Percentiles rank a stretch among this genome's conserved stretches.
phyloP scores from a whole-genome alignment of 306 rosid genomes.

The Gynostemma pentaphyllum region DNA sequence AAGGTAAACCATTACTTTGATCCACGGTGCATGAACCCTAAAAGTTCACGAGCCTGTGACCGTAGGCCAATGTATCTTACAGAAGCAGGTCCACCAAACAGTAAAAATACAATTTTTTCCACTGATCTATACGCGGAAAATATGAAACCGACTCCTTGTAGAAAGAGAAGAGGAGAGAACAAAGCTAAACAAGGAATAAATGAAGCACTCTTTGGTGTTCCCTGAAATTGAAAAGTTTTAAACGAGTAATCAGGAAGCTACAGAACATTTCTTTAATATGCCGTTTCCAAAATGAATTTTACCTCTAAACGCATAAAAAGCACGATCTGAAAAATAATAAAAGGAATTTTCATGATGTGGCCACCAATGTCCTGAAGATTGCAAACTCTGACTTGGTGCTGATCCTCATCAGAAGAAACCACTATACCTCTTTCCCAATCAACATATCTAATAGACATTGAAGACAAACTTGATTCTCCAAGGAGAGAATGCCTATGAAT shows the following conservation, averaged over 20 bases:
- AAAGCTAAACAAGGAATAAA: constrained; percentile 32
- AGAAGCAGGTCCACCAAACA: constrained; percentile 32
- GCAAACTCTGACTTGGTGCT: constrained; percentile 39
- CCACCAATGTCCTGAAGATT: constrained; percentile 78
- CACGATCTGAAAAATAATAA: constrained; percentile 58
- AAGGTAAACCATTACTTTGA: constrained; percentile 36
- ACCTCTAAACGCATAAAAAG: constrained; percentile 86
- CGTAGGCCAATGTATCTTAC: constrained; percentile 41
- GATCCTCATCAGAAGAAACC: constrained; percentile 53
- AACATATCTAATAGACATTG: constrained; percentile 42
- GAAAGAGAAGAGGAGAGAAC: constrained; percentile 57
- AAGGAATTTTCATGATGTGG: constrained; percentile 79
- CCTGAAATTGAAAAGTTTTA: constrained; percentile 32
- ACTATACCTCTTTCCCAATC: constrained; percentile 69
- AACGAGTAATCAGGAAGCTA: constrained; percentile 10
- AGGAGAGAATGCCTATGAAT: constrained; percentile 57
- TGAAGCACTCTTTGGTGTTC: constrained; percentile 41
- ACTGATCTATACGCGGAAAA: constrained; percentile 58
- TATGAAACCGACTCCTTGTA: constrained; percentile 80
- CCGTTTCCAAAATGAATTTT: constrained; percentile 4
- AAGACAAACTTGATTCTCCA: constrained; percentile 49
- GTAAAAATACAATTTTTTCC: constrained; percentile 57
- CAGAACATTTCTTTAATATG: constrained; percentile 1
- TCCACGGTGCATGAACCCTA: constrained; percentile 69
- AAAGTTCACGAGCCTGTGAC: constrained; percentile 48